These are phyloP conservation scores for Ulmus americana DNA, from an alignment of 331 rosid species.

Conservation along the genomic window DNA sequence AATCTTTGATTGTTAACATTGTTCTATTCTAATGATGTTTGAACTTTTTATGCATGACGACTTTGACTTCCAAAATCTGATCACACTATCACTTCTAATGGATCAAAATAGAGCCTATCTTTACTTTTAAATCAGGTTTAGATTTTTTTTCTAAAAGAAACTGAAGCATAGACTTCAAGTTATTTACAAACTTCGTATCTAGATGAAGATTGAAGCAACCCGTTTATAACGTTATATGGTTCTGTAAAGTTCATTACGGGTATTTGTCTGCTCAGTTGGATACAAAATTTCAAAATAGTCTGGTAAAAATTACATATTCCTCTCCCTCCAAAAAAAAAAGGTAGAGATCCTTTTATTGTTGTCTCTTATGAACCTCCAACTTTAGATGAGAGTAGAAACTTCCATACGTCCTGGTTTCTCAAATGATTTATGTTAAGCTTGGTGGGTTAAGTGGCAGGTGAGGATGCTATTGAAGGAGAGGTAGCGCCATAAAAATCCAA, in stretches of 20 bases:
- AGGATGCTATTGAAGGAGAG: conserved; percentile 45
- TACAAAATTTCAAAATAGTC: neutral
- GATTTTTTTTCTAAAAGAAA: too few relatives aligned
- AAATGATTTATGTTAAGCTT: conserved; percentile 41
- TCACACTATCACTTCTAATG: too few relatives aligned
- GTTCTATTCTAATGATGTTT: neutral
- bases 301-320: neutral
- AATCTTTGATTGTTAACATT: neutral
- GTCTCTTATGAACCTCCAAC: conserved; percentile 15
- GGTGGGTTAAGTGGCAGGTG: conserved; percentile 62
- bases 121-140: too few relatives aligned
- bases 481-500: conserved; percentile 32
- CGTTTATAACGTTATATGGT: neutral
- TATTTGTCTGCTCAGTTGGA: conserved; percentile 8
- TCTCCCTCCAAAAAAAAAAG: too few relatives aligned
- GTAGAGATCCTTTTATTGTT: neutral
- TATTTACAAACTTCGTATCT: neutral
- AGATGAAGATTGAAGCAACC: neutral
- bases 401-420: conserved; percentile 24
- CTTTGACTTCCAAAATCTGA: too few relatives aligned
- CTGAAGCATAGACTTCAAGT: too few relatives aligned
- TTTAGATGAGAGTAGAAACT: conserved; percentile 19
- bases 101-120: too few relatives aligned
- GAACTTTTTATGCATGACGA: neutral
- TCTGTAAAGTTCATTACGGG: neutral